These are phyloP conservation scores for Rhizoclosmatium sp. DNA, from an alignment of 192 early-diverging fungal genomes.

Conservation along the genomic window DNA sequence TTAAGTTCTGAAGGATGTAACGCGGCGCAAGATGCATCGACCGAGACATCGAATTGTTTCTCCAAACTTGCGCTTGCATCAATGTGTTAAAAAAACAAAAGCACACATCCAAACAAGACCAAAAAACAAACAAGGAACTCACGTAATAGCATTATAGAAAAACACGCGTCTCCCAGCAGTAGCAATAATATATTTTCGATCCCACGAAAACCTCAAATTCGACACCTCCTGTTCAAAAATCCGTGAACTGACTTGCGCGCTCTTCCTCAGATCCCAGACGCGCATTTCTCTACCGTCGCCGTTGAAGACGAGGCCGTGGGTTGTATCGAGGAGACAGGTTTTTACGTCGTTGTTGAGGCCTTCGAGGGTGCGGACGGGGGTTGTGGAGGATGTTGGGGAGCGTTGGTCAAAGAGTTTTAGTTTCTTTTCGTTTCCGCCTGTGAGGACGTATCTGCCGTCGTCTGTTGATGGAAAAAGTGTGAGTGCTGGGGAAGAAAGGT, in stretches of 20 bases:
- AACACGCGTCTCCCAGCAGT: constrained; percentile 79
- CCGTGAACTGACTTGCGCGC: constrained; percentile 65
- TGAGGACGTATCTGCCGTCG: constrained; percentile 75
- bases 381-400: constrained; percentile 33
- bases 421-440: constrained; percentile 84
- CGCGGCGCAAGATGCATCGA: constrained; percentile 79
- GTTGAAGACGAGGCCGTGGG: constrained; percentile 57
- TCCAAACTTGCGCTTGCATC: constrained; percentile 44
- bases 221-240: constrained; percentile 73
- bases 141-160: constrained; percentile 78
- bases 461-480: constrained; percentile 30
- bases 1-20: constrained; percentile 80
- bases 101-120: constrained; percentile 2
- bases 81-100: constrained; percentile 16
- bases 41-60: constrained; percentile 42
- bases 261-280: constrained; percentile 78
- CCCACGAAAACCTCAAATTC: constrained; percentile 76
- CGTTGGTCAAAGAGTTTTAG: constrained; percentile 81
- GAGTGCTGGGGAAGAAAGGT: background rate
- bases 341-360: constrained; percentile 68
- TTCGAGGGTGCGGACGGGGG: constrained; percentile 51
- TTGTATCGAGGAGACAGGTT: constrained; percentile 69
- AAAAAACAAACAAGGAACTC: constrained; percentile 37
- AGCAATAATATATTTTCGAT: constrained; percentile 77
- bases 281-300: constrained; percentile 58